Evolutionary conservation across 1,284 basidiomycete species (phyloP), one percentile per base, ranked within the genome.

Genomic region (Xerocomus minutiporus): DNA sequence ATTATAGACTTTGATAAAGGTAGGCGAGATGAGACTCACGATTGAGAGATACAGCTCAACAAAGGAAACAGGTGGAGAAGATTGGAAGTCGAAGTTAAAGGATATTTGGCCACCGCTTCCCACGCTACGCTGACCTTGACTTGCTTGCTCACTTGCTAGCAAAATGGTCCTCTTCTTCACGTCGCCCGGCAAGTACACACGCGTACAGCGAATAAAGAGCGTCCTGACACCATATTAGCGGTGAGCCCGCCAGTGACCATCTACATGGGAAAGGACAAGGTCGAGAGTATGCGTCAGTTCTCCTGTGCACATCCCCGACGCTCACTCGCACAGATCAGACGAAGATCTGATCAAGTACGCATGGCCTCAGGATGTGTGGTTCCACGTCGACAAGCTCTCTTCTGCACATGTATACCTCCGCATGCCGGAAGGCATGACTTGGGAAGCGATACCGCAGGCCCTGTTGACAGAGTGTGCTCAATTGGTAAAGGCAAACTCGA

Each of bases 181-280:
- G 23, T 88, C 85, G 8, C 75, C 75, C 35, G 78, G 84, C 82
- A 60, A 52, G 65, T 53, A 3, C 63, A 46, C 15, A 9, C 2
- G 13, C 13, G 23, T 25, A 29, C 4, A 7, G 13, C 29, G 4
- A 8, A 39, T 17, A 1, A 1, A 8, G 6, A 5, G 8, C 7
- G 5, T 45, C 31, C 42, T 56, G 32, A 63, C 13, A 0, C 11
- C 0, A 9, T 12, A 0, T 5, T 26, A 88, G 85, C 70, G 36
- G 63, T 72, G 17, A 71, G 79, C 35, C 91, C 92, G 1, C 77
- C 90, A 1, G 86, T 80, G 3, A 82, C 75, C 20, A 79, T 97
- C 55, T 97, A 96, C 73, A 96, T 97, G 91, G 96, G 96, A 36
- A 86, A 84, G 65, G 96, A 99, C 79, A 98, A 99, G 74, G 86